These are phyloP conservation scores for Blastocystis sp. DNA, from an alignment of 352 stramenopile species.

Conservation along the genomic window DNA sequence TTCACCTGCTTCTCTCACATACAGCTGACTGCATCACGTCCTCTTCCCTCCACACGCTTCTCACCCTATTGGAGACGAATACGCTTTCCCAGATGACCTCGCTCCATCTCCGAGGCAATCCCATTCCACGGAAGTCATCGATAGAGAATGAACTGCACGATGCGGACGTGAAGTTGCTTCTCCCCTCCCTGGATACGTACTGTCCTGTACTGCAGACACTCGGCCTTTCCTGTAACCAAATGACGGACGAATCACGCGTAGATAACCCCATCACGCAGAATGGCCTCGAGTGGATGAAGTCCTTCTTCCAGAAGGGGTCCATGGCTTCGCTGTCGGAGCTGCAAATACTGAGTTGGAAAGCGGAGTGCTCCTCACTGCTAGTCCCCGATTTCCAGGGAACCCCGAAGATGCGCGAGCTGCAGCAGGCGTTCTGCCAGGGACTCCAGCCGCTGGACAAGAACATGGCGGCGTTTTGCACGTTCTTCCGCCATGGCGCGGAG, in stretches of 20 bases:
- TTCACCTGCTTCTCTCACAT: not conserved
- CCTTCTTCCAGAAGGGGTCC: not conserved
- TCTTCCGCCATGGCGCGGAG: not conserved
- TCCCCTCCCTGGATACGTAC: not conserved
- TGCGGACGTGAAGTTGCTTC: not conserved
- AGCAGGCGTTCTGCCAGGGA: constrained; percentile 6
- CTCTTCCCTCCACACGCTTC: not conserved
- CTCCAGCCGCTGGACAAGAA: not conserved
- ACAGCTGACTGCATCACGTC: not conserved
- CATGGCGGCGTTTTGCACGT: not conserved
- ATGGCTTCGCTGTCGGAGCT: constrained; percentile 10
- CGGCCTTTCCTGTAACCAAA: not conserved
- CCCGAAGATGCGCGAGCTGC: not conserved
- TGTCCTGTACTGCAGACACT: not conserved
- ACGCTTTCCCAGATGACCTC: not conserved
- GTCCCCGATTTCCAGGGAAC: not conserved
- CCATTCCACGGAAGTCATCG: not conserved
- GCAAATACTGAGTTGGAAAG: not conserved
- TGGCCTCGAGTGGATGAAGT: not conserved
- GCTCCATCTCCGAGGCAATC: not conserved
- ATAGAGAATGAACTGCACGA: not conserved
- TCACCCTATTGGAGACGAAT: not conserved
- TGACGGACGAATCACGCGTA: not conserved
- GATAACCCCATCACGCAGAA: not conserved
- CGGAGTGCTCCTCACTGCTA: not conserved